Evolutionary conservation across 129 eudicot genomes (phyloP).

Genomic region (Gnaphalium uliginosum): DNA sequence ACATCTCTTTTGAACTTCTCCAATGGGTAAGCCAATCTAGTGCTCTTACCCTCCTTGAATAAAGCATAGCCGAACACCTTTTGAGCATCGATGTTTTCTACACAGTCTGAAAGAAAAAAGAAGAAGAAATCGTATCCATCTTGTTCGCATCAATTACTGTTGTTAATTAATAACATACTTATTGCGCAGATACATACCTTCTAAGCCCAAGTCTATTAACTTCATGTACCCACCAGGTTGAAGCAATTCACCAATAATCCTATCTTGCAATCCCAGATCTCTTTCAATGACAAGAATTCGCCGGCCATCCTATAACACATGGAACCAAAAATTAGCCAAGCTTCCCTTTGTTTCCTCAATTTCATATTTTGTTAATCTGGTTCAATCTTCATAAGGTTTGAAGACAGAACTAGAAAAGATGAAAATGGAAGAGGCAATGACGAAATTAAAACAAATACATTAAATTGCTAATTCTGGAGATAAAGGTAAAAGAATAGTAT

Average conservation of each 20-base stretch:
- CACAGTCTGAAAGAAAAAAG: slow-evolving; percentile 46
- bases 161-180: too few relatives aligned
- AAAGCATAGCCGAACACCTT: slow-evolving; percentile 64
- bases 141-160: background rate
- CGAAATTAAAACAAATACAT: background rate
- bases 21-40: slow-evolving; percentile 52
- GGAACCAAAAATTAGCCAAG: background rate
- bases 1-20: slow-evolving; percentile 47
- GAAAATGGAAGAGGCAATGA: background rate
- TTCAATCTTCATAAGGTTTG: background rate
- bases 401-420: background rate
- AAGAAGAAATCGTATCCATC: too few relatives aligned
- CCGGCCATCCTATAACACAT: slow-evolving; percentile 49
- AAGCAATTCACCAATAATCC: slow-evolving; percentile 61
- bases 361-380: background rate
- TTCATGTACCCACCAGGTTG: slow-evolving; percentile 68
- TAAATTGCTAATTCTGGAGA: background rate
- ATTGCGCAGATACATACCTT: slow-evolving; percentile 36
- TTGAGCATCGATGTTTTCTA: slow-evolving; percentile 65
- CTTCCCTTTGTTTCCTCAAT: slow-evolving; percentile 3
- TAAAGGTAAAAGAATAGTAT: slow-evolving; percentile 9
- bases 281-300: slow-evolving; percentile 57
- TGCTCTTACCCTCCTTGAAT: slow-evolving; percentile 54
- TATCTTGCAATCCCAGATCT: slow-evolving; percentile 56
- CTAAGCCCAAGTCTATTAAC: slow-evolving; percentile 53